Conservation (phyloP, 176 grass and related monocot genomes). For the Eleusine coracana region DNA sequence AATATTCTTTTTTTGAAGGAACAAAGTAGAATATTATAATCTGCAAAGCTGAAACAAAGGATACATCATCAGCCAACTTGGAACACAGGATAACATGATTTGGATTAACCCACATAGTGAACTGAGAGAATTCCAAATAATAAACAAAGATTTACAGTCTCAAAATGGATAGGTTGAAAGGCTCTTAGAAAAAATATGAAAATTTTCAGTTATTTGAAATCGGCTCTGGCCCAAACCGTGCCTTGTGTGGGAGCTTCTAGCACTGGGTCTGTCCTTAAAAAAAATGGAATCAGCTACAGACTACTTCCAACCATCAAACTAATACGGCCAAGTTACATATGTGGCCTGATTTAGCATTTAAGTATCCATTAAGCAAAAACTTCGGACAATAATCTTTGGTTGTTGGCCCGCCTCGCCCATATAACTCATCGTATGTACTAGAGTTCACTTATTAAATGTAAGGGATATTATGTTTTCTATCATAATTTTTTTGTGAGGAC, state of each 20-base stretch:
- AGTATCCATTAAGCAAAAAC: constrained; percentile 15
- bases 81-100: constrained; percentile 27
- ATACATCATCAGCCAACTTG: constrained; percentile 10
- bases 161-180: constrained; percentile 25
- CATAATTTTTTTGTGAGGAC: constrained; percentile 8
- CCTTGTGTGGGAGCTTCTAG: too few species aligned
- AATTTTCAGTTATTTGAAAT: constrained; percentile 15
- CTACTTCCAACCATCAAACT: constrained; percentile 27
- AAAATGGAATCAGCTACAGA: background rate
- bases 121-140: constrained; percentile 3
- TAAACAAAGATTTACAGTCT: background rate
- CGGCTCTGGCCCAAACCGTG: background rate
- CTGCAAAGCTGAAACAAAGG: constrained; percentile 32
- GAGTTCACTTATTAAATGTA: constrained; percentile 26
- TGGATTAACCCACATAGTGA: constrained; percentile 30
- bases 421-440: constrained; percentile 14
- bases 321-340: constrained; percentile 19
- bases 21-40: background rate
- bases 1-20: background rate
- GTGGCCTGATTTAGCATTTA: constrained; percentile 5
- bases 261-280: too few species aligned
- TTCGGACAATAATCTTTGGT: background rate
- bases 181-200: constrained; percentile 1
- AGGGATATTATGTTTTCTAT: background rate
- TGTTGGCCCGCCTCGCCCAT: constrained; percentile 14